Evolutionary conservation across 305 asterid species (phyloP).

Genomic region (Rubia peregrina): DNA sequence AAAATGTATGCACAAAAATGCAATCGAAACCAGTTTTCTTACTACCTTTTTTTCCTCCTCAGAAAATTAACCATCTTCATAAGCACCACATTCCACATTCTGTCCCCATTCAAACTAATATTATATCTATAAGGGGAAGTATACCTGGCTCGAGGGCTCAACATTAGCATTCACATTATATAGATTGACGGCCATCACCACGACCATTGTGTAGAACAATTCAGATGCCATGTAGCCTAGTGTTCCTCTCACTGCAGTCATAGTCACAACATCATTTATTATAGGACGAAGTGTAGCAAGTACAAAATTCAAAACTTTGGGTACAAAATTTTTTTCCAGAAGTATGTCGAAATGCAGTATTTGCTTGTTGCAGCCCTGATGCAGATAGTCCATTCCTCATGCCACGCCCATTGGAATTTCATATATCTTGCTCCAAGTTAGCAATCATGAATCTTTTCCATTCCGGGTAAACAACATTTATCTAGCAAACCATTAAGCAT

Average conservation of each 20-base stretch:
- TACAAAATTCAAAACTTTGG: neutral
- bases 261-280: neutral
- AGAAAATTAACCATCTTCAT: neutral
- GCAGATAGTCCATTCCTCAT: neutral
- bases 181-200: neutral
- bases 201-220: neutral
- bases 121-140: neutral
- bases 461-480: neutral
- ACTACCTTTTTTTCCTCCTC: neutral
- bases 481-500: neutral
- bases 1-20: neutral
- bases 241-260: slow-evolving; percentile 1
- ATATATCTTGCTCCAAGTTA: neutral
- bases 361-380: neutral
- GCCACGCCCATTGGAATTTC: neutral
- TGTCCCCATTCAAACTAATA: neutral
- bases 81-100: neutral
- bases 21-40: neutral
- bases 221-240: neutral
- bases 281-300: neutral
- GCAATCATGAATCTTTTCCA: neutral
- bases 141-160: neutral
- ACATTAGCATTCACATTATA: neutral
- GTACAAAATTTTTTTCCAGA: neutral
- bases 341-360: slow-evolving; percentile 2